Evolutionary conservation across 202 grass and related monocot species (phyloP), one percentile per base, ranked within the genome.

Genomic region (Carex arenaria): DNA sequence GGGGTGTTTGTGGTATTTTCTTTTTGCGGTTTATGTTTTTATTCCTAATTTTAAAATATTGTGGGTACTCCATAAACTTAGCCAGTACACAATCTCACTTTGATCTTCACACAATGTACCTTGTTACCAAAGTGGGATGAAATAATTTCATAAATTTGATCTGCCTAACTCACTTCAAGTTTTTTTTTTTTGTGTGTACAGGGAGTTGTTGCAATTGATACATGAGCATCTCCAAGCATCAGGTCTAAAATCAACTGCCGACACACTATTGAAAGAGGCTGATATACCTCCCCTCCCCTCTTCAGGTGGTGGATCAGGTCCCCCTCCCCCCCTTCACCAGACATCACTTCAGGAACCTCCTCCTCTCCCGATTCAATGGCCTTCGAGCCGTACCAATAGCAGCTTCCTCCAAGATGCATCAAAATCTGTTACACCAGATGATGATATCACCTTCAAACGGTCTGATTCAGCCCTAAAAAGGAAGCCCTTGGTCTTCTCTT

Each of bases 191-290:
- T 20, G 26, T 12, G 3, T 83, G 31, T 90, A 56, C 84, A 97
- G 93, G 89, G 96, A 98, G 83, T 81, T 98, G 83, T 89, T 98
- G 83, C 91, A 93, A 62, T 83, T 98, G 68, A 98, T 98, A 72
- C 96, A 98, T 86, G 96, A 95, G 76, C 96, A 98, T 89, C 91
- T 98, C 20, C 68, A 92, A 82, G 96, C 93, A 78, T 95, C 96
- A 77, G 91, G 96, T 65, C 88, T 98, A 64, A 85, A 82, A 88
- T 85, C 91, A 63, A 90, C 96, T 70, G 96, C 96, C 54, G 85
- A 89, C 19, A 85, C 86, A 86, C 86, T 98, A 52, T 91, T 95
- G 55, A 98, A 98, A 49, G 96, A 98, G 88, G 96, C 93, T 88
- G 91, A 91, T 30, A 86, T 98, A 86, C 76, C 85, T 61, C 89